A percentile compares a stretch with the other conserved stretches of the same genome.
Conservation (phyloP, 148 eudicot genomes). For the Vaccinium vitisidaea region DNA sequence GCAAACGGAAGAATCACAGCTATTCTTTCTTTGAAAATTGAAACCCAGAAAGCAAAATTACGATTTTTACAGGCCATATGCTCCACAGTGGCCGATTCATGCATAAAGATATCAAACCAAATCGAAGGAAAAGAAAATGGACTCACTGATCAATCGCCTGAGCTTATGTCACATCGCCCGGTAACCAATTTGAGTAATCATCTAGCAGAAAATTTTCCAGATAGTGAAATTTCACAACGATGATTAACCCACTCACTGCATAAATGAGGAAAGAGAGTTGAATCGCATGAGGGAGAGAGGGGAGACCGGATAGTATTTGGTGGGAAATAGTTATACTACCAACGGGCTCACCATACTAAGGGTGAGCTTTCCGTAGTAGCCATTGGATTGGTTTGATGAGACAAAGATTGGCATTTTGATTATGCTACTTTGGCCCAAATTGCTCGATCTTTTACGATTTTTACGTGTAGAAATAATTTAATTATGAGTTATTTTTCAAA, state of each 20-base stretch:
- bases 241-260: background rate
- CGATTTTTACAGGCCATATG: background rate
- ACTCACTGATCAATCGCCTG: constrained; percentile 13
- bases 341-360: background rate
- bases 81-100: background rate
- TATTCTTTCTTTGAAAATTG: background rate
- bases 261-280: background rate
- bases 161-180: background rate
- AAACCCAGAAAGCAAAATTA: background rate
- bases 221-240: background rate
- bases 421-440: no score
- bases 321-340: background rate
- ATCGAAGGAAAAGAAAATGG: background rate
- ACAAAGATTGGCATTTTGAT: background rate
- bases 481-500: no score
- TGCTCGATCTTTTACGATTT: no score
- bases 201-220: background rate
- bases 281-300: background rate
- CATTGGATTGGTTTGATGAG: background rate
- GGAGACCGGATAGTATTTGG: background rate
- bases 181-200: background rate
- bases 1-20: background rate
- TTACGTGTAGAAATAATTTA: no score
- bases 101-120: constrained; percentile 1
- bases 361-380: background rate